Percentiles rank a stretch among this genome's conserved stretches.
phyloP scores from a whole-genome alignment of 768 basidiomycete species.

The Tylopilus balloui region DNA sequence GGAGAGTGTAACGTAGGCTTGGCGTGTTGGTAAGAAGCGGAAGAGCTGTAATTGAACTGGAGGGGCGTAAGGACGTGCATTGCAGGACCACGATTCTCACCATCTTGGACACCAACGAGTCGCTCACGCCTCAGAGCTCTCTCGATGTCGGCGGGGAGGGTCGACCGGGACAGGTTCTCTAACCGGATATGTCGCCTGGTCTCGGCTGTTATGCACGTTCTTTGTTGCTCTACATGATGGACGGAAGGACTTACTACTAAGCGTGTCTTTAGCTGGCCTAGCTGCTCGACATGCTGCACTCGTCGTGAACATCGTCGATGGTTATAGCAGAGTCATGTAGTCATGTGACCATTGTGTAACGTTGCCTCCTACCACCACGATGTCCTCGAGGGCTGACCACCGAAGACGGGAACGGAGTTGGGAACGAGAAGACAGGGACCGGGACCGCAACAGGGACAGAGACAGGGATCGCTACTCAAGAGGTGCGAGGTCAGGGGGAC shows the following conservation, averaged over 20 bases:
- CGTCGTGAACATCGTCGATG: constrained; percentile 15
- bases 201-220: constrained; percentile 15
- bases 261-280: constrained; percentile 3
- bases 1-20: constrained; percentile 53
- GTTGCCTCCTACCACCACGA: constrained; percentile 37
- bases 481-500: constrained; percentile 29
- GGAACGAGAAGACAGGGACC: constrained; percentile 43
- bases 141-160: constrained; percentile 53
- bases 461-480: constrained; percentile 44
- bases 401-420: constrained; percentile 61
- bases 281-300: constrained; percentile 22
- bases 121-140: constrained; percentile 39
- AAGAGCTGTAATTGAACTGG: constrained; percentile 58
- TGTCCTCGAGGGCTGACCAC: constrained; percentile 56
- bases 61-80: constrained; percentile 7
- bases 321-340: background rate
- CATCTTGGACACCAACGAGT: constrained; percentile 43
- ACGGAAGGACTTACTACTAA: constrained; percentile 14
- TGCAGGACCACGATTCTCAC: constrained; percentile 12
- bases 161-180: constrained; percentile 46
- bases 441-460: constrained; percentile 16
- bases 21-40: constrained; percentile 55
- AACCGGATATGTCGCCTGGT: constrained; percentile 43
- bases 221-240: background rate
- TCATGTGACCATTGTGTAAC: constrained; percentile 25